Percentiles rank a stretch among this genome's conserved stretches.
Evolutionary conservation across 345 rosid species (phyloP).

Genomic region (Aquilaria yunnanensis): DNA sequence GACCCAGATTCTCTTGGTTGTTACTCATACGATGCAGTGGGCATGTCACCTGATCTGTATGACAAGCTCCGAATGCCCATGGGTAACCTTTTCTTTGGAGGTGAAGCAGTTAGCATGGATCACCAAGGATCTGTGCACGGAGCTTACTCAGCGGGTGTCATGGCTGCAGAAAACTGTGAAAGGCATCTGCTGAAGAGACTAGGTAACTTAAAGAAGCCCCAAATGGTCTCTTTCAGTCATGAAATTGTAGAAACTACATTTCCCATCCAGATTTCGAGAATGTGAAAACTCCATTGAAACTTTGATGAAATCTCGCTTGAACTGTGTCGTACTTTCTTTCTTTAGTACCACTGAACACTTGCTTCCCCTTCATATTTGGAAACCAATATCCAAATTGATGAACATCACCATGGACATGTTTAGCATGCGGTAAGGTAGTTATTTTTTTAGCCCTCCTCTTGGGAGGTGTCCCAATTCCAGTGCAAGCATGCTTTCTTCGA

Average conservation of each 20-base stretch:
- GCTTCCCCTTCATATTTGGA: no score
- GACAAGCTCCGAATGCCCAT: slow-evolving; percentile 59
- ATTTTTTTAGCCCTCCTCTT: no score
- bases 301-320: no score
- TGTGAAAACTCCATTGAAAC: slow-evolving; percentile 26
- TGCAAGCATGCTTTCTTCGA: no score
- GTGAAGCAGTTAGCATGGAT: slow-evolving; percentile 80
- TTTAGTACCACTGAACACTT: no score
- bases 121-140: slow-evolving; percentile 90
- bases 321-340: no score
- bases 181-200: slow-evolving; percentile 36
- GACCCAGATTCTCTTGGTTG: slow-evolving; percentile 79
- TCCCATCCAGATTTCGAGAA: slow-evolving; percentile 84
- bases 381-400: no score
- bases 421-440: no score
- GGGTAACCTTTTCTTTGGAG: slow-evolving; percentile 77
- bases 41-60: slow-evolving; percentile 59
- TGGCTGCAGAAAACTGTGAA: slow-evolving; percentile 66
- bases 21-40: slow-evolving; percentile 74
- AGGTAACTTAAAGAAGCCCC: slow-evolving; percentile 46
- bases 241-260: slow-evolving; percentile 41
- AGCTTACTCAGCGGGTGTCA: slow-evolving; percentile 69
- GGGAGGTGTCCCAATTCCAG: no score
- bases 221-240: slow-evolving; percentile 31
- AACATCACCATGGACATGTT: no score